Base-by-base conservation (phyloP, 495 filamentous ascomycete species). In the Talaromyces nanjingensis region DNA sequence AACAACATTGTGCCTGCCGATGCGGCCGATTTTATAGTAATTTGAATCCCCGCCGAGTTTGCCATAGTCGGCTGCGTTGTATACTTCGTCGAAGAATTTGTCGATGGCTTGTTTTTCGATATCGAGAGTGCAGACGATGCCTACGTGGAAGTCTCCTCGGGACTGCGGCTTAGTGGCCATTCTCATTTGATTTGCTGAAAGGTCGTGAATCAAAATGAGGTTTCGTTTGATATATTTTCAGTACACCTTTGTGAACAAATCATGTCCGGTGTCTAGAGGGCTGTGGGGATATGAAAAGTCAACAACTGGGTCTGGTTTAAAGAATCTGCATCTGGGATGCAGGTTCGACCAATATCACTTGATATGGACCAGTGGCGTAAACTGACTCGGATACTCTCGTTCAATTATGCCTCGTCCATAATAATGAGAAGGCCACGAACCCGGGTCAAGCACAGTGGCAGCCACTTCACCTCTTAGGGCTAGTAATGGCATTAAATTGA, bases 91-190 rank as follows among this genome's bases (percentile, higher is more conserved):
- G 39, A 74, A 62, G 1, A 66, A 22, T 2, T 45, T 63, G 6
- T 63, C 37, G 31, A 75, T 66, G 22, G 73, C 72, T 24, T 70
- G 59, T 14, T 66, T 59, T 60, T 75, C 73, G 29, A 67, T 34
- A 14, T 59, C 47, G 0, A 75, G 64, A 4, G 73, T 71, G 39
- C 72, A 74, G 7, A 75, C 63, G 9, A 75, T 71, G 52, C 71
- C 66, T 22, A 73, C 69, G n/a, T 70, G 58, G 54, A 74, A 72
- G 20, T 66, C 64, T 6, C 25, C 37, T 4, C 59, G 59, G 18
- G 6, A 37, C 20, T 34, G 56, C n/a, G 18, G 27, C 7, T n/a
- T 24, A 5, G 34, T 14, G 16, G 29, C 20, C 57, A 34, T 59
- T 12, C 9, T 37, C 16, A 22, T 16, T 16, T 3, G 12, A 27